Base-by-base conservation (phyloP, 208 protist genomes). In the Trypanosomatidae sp. region DNA sequence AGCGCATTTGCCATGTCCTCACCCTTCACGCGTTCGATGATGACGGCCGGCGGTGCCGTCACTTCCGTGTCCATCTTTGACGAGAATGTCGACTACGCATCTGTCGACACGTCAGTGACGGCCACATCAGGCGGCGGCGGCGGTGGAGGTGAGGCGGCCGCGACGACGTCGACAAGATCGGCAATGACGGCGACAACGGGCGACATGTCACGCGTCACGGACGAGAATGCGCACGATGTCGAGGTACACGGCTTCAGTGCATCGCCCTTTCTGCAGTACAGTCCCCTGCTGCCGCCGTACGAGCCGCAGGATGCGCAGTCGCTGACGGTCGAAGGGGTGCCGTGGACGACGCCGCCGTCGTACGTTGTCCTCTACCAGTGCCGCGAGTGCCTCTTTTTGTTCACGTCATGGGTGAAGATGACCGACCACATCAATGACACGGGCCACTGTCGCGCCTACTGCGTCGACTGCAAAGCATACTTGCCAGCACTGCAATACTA, bases 281-380 rank as follows among this genome's bases (percentile, higher is more conserved):
- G 45, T 0, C 58, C 50, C 15, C 33, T 65, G 24, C 37, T 57
- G 30, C 58, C 58, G 13, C 58, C 58, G 26, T n/a, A n/a, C 30
- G 30, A 35, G 30, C 30, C 30, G n/a, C n/a, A 11, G 30, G 11
- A 15, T 35, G 30, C 30, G 30, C 30, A 15, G 11, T 35, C 30
- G 30, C 43, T 46, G 43, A 48, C 7, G 19, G 43, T 39, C 19
- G 27, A 20, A 21, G 43, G 32, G 28, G 23, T n/a, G 53, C 46
- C 11, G 58, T 71, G 32, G 21, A 27, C 18, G 43, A 41, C 3
- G n/a, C 49, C 51, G 35, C 52, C 70, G 15, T 48, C 45, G 6
- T 83, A 79, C 54, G 42, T 58, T 4, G 57, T 89, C 18, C 32
- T 78, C 3, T 85, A 83, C 49, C 80, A 89, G 46, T 89, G 80